phyloP scores from a whole-genome alignment of 352 stramenopile species.

The Aphanomyces astaci region DNA sequence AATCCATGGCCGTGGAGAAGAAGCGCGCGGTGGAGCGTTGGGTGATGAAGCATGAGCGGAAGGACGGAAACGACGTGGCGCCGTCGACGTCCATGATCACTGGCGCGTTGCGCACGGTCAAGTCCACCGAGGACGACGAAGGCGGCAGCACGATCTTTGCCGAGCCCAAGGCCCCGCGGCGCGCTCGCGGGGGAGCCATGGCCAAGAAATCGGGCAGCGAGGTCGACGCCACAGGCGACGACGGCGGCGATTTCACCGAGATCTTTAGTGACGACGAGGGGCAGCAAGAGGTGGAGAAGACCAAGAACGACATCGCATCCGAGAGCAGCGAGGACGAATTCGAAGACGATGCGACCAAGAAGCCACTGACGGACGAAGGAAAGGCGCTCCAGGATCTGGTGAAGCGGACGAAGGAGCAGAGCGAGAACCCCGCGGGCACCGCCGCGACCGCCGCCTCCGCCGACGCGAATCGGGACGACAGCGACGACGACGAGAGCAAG shows the following conservation, averaged over 20 bases:
- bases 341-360: neutral
- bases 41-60: slow-evolving; percentile 76
- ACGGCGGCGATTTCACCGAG: slow-evolving; percentile 81
- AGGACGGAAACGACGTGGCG: slow-evolving; percentile 45
- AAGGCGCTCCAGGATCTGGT: slow-evolving; percentile 13
- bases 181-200: slow-evolving; percentile 34
- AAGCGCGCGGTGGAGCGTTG: slow-evolving; percentile 80
- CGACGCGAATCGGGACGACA: slow-evolving; percentile 26
- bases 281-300: slow-evolving; percentile 70
- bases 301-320: slow-evolving; percentile 29
- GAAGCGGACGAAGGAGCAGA: slow-evolving; percentile 7
- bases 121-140: slow-evolving; percentile 30
- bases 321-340: slow-evolving; percentile 15
- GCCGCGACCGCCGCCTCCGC: slow-evolving; percentile 15
- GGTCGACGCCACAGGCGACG: slow-evolving; percentile 58
- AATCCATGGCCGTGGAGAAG: slow-evolving; percentile 85
- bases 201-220: slow-evolving; percentile 41
- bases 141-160: slow-evolving; percentile 65
- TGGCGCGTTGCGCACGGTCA: slow-evolving; percentile 42
- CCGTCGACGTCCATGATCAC: slow-evolving; percentile 53
- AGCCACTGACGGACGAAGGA: neutral
- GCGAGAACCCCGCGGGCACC: neutral
- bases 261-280: slow-evolving; percentile 84
- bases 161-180: slow-evolving; percentile 37
- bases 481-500: slow-evolving; percentile 5